Evolutionary conservation across 495 filamentous ascomycete species (phyloP), one percentile per base, ranked within the genome.

Genomic region (Cenococcum geophilum): DNA sequence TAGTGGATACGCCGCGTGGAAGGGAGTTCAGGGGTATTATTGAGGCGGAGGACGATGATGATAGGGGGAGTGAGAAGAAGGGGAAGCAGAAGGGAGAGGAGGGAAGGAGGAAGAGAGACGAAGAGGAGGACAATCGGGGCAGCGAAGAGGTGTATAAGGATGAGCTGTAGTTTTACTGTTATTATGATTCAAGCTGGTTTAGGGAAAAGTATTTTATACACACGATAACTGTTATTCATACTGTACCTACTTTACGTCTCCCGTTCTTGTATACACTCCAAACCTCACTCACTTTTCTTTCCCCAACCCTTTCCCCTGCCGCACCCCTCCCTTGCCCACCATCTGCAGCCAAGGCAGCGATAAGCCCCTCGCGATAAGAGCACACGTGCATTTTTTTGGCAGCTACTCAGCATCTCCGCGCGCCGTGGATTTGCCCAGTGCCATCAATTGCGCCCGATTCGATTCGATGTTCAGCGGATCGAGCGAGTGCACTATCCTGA

Each of bases 91-190:
- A 52, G 60, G 35, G 40, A 55, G 36, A 58, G 45, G 59, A 47
- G 49, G 40, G 60, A 34, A 55, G 58, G 45, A 22, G 57, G 61
- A 42, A 68, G 23, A 64, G 70, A 47, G 56, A 57, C n/a, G 69
- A 63, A 14, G 69, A 64, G 14, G 62, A 72, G 47, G 5, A 55
- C 0, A 73, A 75, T 32, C 70, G 70, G 36, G 79, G 78, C 3
- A 79, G 77, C 60, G 73, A 82, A 66, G 80, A 83, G 71, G 72
- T 75, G 5, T 82, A 78, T 57, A 80, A 80, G 61, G 79, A 84
- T 62, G 82, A 84, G 63, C 66, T 83, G 71, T 84, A 68, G 45
- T 37, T 45, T 8, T 49, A 6, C 27, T 32, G 27, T 2, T 32
- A 32, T 2, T 32, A 32, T 32, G 27, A 6, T 32, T 32, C 6